Evolutionary conservation across 169 alveolate genomes (phyloP).

Genomic region (Theileria parva): DNA sequence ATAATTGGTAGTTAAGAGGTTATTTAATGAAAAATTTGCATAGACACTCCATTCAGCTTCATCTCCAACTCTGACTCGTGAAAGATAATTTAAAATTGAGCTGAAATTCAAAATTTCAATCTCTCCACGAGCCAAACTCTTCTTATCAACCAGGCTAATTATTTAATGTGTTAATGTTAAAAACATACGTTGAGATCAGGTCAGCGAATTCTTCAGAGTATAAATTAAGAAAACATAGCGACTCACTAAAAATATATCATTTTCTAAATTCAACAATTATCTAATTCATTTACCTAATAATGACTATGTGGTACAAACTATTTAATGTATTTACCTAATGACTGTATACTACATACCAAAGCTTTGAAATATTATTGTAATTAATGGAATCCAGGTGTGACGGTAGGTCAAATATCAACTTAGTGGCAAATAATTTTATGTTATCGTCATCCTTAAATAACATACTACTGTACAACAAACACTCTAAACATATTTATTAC

Average conservation of each 20-base stretch:
- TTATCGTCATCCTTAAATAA: background rate
- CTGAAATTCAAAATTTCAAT: background rate
- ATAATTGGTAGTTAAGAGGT: conserved; percentile 6
- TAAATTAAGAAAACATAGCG: conserved; percentile 28
- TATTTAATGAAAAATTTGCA: background rate
- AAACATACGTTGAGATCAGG: conserved; percentile 28
- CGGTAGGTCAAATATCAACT: conserved; percentile 6
- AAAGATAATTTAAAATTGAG: conserved; percentile 36
- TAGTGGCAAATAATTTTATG: background rate
- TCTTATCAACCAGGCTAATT: background rate
- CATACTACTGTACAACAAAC: conserved; percentile 8
- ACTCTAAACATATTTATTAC: background rate
- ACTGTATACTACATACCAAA: background rate
- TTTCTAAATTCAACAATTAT: background rate
- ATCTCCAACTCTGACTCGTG: conserved; percentile 40
- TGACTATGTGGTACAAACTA: no score
- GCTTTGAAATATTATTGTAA: background rate
- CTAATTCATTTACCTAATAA: no score
- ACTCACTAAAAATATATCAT: conserved; percentile 27
- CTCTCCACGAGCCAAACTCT: background rate
- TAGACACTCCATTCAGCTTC: conserved; percentile 25
- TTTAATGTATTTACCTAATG: no score
- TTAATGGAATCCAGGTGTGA: background rate
- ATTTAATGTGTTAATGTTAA: background rate
- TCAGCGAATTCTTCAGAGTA: conserved; percentile 47